phyloP scores from a whole-genome alignment of 495 filamentous ascomycete genomes.

The Bombardia bombarda region DNA sequence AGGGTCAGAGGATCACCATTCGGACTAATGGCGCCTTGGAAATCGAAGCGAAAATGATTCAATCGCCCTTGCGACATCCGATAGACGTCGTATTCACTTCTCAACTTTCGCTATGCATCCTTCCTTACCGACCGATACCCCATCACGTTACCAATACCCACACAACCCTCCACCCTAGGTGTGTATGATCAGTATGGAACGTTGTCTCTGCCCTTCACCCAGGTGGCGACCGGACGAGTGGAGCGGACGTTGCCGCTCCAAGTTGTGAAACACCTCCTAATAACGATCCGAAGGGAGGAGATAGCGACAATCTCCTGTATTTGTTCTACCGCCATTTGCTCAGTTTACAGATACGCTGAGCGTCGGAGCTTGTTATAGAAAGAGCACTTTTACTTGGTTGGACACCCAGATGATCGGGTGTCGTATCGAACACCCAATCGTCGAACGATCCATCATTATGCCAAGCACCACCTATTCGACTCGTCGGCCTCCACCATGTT shows the following conservation, averaged over 20 bases:
- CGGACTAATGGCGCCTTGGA: conserved; percentile 24
- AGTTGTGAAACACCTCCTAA: neutral
- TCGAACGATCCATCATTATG: too few relatives aligned
- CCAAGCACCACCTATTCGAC: neutral
- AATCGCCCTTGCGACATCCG: too few relatives aligned
- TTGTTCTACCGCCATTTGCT: neutral
- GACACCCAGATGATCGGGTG: neutral
- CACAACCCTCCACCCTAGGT: conserved; percentile 2
- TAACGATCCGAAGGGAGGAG: neutral
- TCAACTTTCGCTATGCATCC: conserved; percentile 13
- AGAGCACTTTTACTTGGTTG: neutral
- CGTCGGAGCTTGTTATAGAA: conserved; percentile 1
- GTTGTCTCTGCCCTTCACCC: neutral
- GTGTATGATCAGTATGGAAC: conserved; percentile 4
- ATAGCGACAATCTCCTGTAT: neutral
- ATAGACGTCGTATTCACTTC: conserved; percentile 25
- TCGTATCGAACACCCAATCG: too few relatives aligned
- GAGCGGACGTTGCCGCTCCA: neutral
- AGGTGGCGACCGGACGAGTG: neutral
- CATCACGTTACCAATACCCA: neutral
- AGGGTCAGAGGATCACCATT: conserved; percentile 42
- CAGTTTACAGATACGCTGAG: neutral
- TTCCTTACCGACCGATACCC: conserved; percentile 3
- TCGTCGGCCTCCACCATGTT: neutral
- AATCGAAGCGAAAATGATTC: too few relatives aligned